These are phyloP conservation scores for Penicillium oxalicum DNA, from an alignment of 2,329 filamentous ascomycete species.

Conservation along the genomic window DNA sequence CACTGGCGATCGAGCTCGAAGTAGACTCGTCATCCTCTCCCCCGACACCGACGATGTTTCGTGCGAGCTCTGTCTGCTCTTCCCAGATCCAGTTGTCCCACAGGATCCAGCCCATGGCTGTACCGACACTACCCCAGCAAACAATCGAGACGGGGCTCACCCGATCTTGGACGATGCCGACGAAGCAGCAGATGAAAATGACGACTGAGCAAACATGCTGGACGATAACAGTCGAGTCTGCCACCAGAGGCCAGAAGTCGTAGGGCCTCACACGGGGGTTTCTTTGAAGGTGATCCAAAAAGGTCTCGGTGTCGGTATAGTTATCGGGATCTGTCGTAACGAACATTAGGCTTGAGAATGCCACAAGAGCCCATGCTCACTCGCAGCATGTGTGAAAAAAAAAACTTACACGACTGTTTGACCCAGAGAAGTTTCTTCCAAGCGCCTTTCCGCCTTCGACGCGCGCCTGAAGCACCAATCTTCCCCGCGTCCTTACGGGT, in stretches of 20 bases:
- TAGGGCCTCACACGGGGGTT: slow-evolving; percentile 92
- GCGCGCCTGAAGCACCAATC: slow-evolving; percentile 55
- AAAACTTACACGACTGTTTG: slow-evolving; percentile 74
- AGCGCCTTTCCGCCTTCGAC: slow-evolving; percentile 61
- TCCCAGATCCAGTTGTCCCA: slow-evolving; percentile 88
- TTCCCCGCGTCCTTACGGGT: slow-evolving; percentile 43
- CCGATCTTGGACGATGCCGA: slow-evolving; percentile 78
- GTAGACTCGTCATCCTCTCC: slow-evolving; percentile 39
- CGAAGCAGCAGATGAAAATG: slow-evolving; percentile 91
- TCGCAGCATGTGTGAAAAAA: not conserved
- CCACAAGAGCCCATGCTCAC: not conserved
- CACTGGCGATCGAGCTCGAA: slow-evolving; percentile 34
- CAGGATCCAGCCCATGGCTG: slow-evolving; percentile 78
- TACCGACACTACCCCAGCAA: slow-evolving; percentile 74
- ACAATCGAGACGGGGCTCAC: slow-evolving; percentile 88
- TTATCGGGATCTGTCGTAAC: slow-evolving; percentile 75
- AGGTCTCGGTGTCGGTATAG: slow-evolving; percentile 94
- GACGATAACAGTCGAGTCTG: slow-evolving; percentile 91
- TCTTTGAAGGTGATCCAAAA: slow-evolving; percentile 89
- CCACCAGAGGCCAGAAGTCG: slow-evolving; percentile 95
- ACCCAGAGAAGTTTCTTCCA: slow-evolving; percentile 99
- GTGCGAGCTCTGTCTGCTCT: slow-evolving; percentile 48
- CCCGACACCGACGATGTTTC: slow-evolving; percentile 21
- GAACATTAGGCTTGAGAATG: slow-evolving; percentile 1
- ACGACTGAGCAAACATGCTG: slow-evolving; percentile 94